Percentiles rank a stretch among this genome's conserved stretches.
Evolutionary conservation across 2,329 filamentous ascomycete species (phyloP).

Genomic region (Pezicula neosporulosa): DNA sequence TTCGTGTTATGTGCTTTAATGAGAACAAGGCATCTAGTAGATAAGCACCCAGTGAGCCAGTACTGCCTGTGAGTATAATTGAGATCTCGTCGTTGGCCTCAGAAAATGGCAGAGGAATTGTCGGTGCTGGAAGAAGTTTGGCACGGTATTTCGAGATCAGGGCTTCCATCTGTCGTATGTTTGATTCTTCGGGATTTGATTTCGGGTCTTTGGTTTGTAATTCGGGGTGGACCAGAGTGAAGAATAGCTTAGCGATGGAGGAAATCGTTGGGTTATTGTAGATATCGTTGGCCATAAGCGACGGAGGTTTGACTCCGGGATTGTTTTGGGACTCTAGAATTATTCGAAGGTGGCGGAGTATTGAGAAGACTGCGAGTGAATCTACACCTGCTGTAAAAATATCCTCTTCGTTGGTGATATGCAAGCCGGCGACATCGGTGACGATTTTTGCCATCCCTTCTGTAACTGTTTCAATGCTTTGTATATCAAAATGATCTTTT

Average conservation of each 20-base stretch:
- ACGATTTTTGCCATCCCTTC: background rate
- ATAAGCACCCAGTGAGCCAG: constrained; percentile 46
- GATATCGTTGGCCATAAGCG: background rate
- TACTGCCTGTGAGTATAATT: constrained; percentile 43
- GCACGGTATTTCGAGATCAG: constrained; percentile 11
- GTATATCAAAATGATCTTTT: background rate
- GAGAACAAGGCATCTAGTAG: constrained; percentile 36
- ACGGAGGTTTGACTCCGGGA: background rate
- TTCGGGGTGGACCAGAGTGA: background rate
- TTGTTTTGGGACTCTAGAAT: background rate
- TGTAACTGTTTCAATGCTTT: background rate
- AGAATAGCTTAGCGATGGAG: constrained; percentile 1
- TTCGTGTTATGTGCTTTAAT: constrained; percentile 26
- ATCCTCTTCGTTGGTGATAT: constrained; percentile 2
- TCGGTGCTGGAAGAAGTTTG: constrained; percentile 1
- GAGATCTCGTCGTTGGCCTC: no score
- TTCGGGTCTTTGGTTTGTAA: background rate
- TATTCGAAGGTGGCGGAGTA: constrained; percentile 8
- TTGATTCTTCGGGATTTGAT: constrained; percentile 1
- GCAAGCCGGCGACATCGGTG: no score
- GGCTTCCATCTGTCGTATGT: constrained; percentile 1
- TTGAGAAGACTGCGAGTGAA: constrained; percentile 8
- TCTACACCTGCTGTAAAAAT: constrained; percentile 10
- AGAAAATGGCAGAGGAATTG: background rate
- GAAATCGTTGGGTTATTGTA: constrained; percentile 7